Conservation (phyloP, 352 stramenopile genomes). For the Globisporangium cystogenes region DNA sequence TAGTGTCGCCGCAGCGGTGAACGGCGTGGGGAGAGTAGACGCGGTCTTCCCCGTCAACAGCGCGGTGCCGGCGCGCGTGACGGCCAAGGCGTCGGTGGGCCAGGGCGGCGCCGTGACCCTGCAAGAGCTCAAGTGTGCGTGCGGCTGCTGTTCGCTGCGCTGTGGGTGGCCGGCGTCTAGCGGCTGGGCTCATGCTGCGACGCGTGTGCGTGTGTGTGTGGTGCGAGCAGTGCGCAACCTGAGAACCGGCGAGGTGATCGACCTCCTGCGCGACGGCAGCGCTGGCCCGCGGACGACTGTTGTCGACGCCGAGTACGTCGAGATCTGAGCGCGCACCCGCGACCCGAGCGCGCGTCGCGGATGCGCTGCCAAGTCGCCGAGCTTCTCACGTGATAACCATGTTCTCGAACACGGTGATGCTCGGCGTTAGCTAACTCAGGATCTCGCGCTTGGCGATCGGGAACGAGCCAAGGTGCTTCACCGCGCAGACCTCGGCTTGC, state of each 20-base stretch:
- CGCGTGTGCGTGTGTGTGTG: neutral
- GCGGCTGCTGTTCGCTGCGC: neutral
- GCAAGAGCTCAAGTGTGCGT: constrained; percentile 63
- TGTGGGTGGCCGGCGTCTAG: too few species aligned
- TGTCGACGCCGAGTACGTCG: constrained; percentile 71
- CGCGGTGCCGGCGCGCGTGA: constrained; percentile 33
- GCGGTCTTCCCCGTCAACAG: constrained; percentile 56
- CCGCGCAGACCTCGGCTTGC: constrained; percentile 39
- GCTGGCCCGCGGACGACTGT: constrained; percentile 41
- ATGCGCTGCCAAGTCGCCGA: constrained; percentile 17
- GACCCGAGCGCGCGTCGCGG: too few species aligned
- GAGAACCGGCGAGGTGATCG: constrained; percentile 53
- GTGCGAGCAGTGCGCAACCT: constrained; percentile 63
- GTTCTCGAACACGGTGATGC: too few species aligned
- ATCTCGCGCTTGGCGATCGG: constrained; percentile 49
- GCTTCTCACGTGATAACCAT: too few species aligned
- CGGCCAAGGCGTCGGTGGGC: constrained; percentile 46
- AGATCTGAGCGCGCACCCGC: constrained; percentile 28
- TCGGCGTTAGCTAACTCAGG: constrained; percentile 22
- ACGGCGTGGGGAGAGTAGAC: constrained; percentile 55
- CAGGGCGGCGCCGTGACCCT: constrained; percentile 32
- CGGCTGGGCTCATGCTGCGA: neutral
- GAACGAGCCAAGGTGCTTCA: constrained; percentile 81
- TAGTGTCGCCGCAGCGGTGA: constrained; percentile 60
- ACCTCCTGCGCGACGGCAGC: constrained; percentile 47